Percentiles rank a stretch among this genome's conserved stretches.
Evolutionary conservation across 2,329 filamentous ascomycete genomes (phyloP).

Genomic region (Fusarium caatingaense): DNA sequence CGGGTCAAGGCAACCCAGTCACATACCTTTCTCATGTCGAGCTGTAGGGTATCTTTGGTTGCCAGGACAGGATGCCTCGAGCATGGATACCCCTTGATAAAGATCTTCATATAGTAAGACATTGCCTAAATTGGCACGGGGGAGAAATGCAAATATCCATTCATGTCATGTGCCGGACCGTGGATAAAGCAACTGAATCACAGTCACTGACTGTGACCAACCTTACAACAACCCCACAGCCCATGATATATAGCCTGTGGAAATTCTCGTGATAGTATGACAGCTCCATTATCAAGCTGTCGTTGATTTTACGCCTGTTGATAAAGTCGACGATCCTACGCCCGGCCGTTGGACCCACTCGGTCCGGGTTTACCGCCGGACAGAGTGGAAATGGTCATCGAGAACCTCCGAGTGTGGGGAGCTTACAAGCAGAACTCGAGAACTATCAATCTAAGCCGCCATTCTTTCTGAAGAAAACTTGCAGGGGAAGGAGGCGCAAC

Average conservation of each 20-base stretch:
- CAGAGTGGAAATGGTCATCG: constrained; percentile 4
- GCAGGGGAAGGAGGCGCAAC: neutral
- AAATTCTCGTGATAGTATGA: neutral
- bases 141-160: neutral
- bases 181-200: neutral
- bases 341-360: constrained; percentile 8
- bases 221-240: neutral
- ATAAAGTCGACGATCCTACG: neutral
- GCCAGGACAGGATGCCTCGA: constrained; percentile 1
- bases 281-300: neutral
- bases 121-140: neutral
- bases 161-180: neutral
- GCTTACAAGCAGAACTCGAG: neutral
- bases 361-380: neutral
- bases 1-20: neutral
- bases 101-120: neutral
- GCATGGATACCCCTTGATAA: neutral
- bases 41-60: constrained; percentile 19
- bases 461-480: neutral
- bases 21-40: neutral
- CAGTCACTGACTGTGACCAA: neutral
- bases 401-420: neutral
- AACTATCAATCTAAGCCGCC: neutral
- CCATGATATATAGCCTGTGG: neutral
- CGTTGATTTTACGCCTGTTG: constrained; percentile 5